Evolutionary conservation across 768 basidiomycete species (phyloP).

Genomic region (Vishniacozyma victoriae): DNA sequence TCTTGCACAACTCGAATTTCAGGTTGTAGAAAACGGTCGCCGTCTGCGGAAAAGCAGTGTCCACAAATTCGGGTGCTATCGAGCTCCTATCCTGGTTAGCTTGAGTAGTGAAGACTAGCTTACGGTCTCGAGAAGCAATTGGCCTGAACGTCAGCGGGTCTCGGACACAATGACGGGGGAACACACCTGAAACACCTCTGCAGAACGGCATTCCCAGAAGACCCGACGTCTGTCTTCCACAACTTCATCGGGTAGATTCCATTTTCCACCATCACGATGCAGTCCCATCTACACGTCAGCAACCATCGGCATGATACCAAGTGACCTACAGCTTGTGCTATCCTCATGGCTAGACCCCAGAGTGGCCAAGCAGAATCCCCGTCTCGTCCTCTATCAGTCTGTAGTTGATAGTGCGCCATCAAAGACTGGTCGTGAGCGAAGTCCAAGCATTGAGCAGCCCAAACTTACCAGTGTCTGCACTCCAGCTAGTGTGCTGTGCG

Average conservation of each 20-base stretch:
- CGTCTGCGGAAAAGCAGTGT: conserved; percentile 7
- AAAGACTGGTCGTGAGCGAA: conserved; percentile 1
- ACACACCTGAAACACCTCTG: conserved; percentile 10
- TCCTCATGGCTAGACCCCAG: conserved; percentile 23
- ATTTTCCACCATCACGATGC: conserved; percentile 4
- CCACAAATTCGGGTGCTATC: conserved; percentile 6
- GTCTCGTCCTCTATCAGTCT: conserved; percentile 24
- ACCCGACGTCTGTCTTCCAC: conserved; percentile 14
- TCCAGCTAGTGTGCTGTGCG: conserved; percentile 18
- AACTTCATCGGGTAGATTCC: conserved; percentile 9
- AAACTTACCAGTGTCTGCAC: conserved; percentile 16
- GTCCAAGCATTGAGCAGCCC: not conserved
- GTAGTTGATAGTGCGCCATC: conserved; percentile 19
- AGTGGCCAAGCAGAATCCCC: conserved; percentile 30
- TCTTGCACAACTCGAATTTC: conserved; percentile 9
- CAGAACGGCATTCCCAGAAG: conserved; percentile 15
- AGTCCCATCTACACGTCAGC: conserved; percentile 12
- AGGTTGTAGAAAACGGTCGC: conserved; percentile 7
- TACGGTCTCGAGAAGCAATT: conserved; percentile 15
- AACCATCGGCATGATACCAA: not conserved
- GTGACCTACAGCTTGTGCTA: conserved; percentile 15
- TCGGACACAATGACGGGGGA: not conserved
- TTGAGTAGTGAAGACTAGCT: not conserved
- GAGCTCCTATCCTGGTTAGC: conserved; percentile 3
- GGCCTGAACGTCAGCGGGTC: not conserved